phyloP scores from a whole-genome alignment of 2,329 filamentous ascomycete species.

The Bimuria novae-zelandiae region DNA sequence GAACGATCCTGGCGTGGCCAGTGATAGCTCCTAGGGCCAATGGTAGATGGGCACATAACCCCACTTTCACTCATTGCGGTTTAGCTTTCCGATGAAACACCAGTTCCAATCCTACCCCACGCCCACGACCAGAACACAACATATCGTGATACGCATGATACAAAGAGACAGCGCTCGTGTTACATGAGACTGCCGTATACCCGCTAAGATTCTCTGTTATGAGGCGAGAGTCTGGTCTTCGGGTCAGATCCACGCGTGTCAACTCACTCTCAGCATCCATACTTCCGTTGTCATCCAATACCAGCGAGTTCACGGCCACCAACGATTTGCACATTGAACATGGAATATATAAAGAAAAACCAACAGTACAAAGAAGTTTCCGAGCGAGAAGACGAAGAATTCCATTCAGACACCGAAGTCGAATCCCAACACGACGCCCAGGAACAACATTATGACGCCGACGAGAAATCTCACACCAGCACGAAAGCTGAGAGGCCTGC shows the following conservation, averaged over 20 bases:
- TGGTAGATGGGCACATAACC: neutral
- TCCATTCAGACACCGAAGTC: constrained; percentile 1
- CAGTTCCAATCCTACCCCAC: neutral
- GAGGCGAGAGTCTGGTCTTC: no score
- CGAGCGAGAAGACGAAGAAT: neutral
- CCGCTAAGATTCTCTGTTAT: neutral
- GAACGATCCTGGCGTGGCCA: neutral
- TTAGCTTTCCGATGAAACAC: neutral
- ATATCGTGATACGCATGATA: constrained; percentile 2
- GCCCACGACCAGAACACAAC: neutral
- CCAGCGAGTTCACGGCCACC: no score
- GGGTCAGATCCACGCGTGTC: no score
- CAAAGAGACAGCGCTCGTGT: neutral
- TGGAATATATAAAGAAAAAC: constrained; percentile 3
- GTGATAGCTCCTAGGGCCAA: constrained; percentile 1
- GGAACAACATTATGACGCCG: neutral
- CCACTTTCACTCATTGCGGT: neutral
- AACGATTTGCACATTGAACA: neutral
- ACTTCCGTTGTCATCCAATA: neutral
- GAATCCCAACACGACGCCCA: neutral
- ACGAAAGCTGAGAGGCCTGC: neutral
- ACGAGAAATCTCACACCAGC: neutral
- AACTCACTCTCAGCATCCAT: neutral
- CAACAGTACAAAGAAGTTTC: constrained; percentile 2
- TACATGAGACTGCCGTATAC: neutral